Evolutionary conservation across 345 rosid species (phyloP).

Genomic region (Clarkia xantiana): DNA sequence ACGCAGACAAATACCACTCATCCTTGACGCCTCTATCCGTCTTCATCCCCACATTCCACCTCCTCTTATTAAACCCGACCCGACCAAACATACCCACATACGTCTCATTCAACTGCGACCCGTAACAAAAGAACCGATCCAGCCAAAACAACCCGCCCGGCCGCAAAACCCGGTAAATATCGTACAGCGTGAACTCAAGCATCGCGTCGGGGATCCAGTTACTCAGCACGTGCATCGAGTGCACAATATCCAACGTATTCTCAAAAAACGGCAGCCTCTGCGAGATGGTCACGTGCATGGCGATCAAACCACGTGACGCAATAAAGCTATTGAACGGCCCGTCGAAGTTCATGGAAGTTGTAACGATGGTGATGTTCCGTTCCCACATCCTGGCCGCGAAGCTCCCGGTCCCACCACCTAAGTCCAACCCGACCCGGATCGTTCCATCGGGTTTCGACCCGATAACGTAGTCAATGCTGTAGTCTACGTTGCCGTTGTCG

Average conservation of each 20-base stretch:
- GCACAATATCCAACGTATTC: constrained; percentile 40
- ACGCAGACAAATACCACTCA: constrained; percentile 37
- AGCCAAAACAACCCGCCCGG: constrained; percentile 47
- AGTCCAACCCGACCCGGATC: constrained; percentile 33
- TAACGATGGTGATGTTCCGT: constrained; percentile 30
- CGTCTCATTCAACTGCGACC: constrained; percentile 31
- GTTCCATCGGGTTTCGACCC: constrained; percentile 12
- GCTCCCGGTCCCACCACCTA: constrained; percentile 31
- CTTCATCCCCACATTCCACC: constrained; percentile 31
- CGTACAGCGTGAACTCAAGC: constrained; percentile 33
- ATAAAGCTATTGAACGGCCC: constrained; percentile 45
- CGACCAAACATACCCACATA: constrained; percentile 20
- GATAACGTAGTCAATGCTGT: constrained; percentile 25
- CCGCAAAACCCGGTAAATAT: constrained; percentile 34
- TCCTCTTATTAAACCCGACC: constrained; percentile 29
- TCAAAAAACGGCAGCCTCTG: constrained; percentile 48
- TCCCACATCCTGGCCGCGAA: constrained; percentile 56
- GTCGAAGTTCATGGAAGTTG: constrained; percentile 34
- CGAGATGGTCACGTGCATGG: constrained; percentile 27
- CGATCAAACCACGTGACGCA: constrained; percentile 34
- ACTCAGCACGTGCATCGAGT: constrained; percentile 35
- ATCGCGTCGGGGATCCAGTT: constrained; percentile 35
- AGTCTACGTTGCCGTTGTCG: constrained; percentile 24
- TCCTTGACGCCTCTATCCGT: constrained; percentile 14
- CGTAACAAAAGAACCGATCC: constrained; percentile 36